Base-by-base conservation (phyloP, 805 yeast species). In the Blastobotrys muscicola region DNA sequence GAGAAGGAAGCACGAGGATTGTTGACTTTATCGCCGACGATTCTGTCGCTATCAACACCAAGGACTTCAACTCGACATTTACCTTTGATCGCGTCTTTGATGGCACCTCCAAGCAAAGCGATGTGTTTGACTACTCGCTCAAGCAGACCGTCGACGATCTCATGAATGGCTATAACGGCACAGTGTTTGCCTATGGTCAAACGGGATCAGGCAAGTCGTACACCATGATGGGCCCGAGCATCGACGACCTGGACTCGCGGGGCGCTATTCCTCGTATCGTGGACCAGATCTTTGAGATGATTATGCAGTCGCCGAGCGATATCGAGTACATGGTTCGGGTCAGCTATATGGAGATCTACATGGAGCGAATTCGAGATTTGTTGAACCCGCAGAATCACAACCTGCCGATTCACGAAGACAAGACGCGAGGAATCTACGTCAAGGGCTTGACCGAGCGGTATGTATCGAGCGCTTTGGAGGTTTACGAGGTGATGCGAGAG, bases 261-360 rank as follows among this genome's bases (percentile, higher is more conserved):
- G 96, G 96, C 2, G 67, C 83, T 20, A 78, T 82, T 12, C 94
- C 94, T 0, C 67, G 92, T 30, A 75, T 84, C 11, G 71, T 82
- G 12, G 80, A 80, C 41, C 72, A 72, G 45, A 66, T 87, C 4
- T 87, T 85, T 56, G 64, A 69, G 12, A 66, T 67, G 34, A 79
- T 82, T 10, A 60, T 66, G 32, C 53, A 63, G 14, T 63, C 75
- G 3, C 61, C 66, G n/a, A 49, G 62, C 3, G 75, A 76, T 12
- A 67, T 74, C 8, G 87, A 83, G 51, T 80, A 72, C 54, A 75
- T 76, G 0, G 79, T 85, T 8, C 74, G 77, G 3, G 80, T 84
- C 1, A 78, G 85, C 10, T 80, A 78, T 50, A 70, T 85, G 78
- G 96, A 89, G 55, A 78, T 89, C 9, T 82, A 84, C 60, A 74